phyloP scores from a whole-genome alignment of 2,329 filamentous ascomycete species.

The Xylariaceae sp. region DNA sequence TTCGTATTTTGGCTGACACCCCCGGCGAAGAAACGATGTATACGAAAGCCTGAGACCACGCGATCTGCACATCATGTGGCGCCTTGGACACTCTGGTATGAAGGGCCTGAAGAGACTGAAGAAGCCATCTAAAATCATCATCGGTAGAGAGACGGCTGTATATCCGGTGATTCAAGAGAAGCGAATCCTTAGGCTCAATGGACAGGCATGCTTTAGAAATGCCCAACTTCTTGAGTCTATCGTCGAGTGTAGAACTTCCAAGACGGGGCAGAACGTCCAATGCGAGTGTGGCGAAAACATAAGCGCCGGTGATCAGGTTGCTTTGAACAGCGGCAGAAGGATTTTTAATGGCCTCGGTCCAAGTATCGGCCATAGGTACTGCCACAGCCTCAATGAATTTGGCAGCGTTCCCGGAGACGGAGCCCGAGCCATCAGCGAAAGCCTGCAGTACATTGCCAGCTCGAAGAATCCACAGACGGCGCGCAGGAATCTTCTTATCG shows the following conservation, averaged over 20 bases:
- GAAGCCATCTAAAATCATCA: conserved; percentile 76
- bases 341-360: conserved; percentile 75
- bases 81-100: conserved; percentile 51
- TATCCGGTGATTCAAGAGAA: conserved; percentile 77
- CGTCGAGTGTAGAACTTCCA: conserved; percentile 46
- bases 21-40: conserved; percentile 65
- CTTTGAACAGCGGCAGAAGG: conserved; percentile 74
- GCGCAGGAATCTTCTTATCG: conserved; percentile 77
- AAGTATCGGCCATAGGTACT: conserved; percentile 61
- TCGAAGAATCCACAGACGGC: conserved; percentile 76
- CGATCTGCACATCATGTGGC: conserved; percentile 49
- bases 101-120: conserved; percentile 63
- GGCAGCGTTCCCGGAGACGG: conserved; percentile 44
- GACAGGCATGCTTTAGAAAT: conserved; percentile 63
- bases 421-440: conserved; percentile 40
- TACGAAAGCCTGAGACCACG: conserved; percentile 85
- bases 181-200: conserved; percentile 77
- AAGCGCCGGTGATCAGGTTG: conserved; percentile 75
- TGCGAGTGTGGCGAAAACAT: conserved; percentile 65
- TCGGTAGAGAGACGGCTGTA: conserved; percentile 73
- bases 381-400: conserved; percentile 52
- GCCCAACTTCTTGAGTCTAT: conserved; percentile 56
- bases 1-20: conserved; percentile 59
- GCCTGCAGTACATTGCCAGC: conserved; percentile 67
- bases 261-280: conserved; percentile 52